Base-by-base conservation (phyloP, 495 filamentous ascomycete genomes). In the Lophiostoma macrostomum region DNA sequence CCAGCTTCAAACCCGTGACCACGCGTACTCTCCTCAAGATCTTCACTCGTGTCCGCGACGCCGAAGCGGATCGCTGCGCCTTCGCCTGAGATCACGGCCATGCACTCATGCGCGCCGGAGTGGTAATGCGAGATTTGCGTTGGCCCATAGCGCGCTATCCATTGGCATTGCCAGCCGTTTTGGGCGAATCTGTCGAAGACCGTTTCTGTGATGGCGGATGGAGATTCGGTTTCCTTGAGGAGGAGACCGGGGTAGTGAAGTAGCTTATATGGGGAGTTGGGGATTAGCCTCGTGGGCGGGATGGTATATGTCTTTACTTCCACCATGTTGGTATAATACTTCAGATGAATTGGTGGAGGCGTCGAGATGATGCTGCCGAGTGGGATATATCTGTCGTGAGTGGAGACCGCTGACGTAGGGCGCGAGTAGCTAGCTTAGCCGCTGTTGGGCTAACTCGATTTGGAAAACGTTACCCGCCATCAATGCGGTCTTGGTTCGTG, bases 71-170 rank as follows among this genome's bases (percentile, higher is more conserved):
- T 71, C 4, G 46, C 61, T 1, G 67, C 70, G 3, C 39, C 40
- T 7, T 56, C 47, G 1, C 70, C 70, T 12, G 66, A 63, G 5
- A 71, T 42, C 2, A 73, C 70, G 22, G 61, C 57, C 70, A 73
- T 73, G 59, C 60, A 66, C 56, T 73, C 70, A 53, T 73, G 70
- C n/a, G 65, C 60, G 4, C 29, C 16, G 8, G 64, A 60, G 64
- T 71, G 70, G 50, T 73, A 73, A 56, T 71, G 69, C 12, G 70
- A 68, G 8, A 41, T 20, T 40, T 73, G 70, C 3, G 62, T 63
- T 14, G 48, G 47, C n/a, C 68, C 67, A 60, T 73, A 71, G 28
- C 60, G 60, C 31, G 43, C 60, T 31, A 71, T 64, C 70, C 70
- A 73, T 40, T 69, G 61, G 0, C 56, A 34, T 30, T 66, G 38